Conservation (phyloP, 495 filamentous ascomycete species). For the Penicillium canariense region DNA sequence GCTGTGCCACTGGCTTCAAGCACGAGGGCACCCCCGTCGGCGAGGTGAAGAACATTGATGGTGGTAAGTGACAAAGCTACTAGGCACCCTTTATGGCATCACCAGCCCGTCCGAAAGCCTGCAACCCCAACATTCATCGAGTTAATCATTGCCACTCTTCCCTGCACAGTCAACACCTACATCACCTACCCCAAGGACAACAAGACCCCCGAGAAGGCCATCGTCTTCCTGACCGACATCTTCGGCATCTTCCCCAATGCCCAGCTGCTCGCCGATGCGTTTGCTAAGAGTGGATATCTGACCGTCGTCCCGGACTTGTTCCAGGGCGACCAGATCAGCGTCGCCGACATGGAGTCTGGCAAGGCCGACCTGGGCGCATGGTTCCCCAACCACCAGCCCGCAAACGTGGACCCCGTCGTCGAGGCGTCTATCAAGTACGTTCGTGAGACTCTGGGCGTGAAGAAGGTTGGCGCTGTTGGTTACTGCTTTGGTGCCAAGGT, state of each 20-base stretch:
- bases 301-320: slow-evolving; percentile 76
- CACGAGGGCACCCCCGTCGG: slow-evolving; percentile 44
- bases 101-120: background rate
- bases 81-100: slow-evolving; percentile 27
- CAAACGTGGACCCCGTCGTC: slow-evolving; percentile 63
- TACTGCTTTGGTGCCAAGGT: slow-evolving; percentile 51
- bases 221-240: slow-evolving; percentile 59
- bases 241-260: slow-evolving; percentile 73
- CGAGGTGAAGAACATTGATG: slow-evolving; percentile 40
- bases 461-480: slow-evolving; percentile 62
- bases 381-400: slow-evolving; percentile 55
- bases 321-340: slow-evolving; percentile 62
- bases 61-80: slow-evolving; percentile 26
- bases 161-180: slow-evolving; percentile 38
- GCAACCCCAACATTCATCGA: background rate
- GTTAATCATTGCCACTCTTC: background rate
- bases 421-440: slow-evolving; percentile 58
- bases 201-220: slow-evolving; percentile 42
- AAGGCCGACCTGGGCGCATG: slow-evolving; percentile 62
- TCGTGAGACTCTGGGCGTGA: slow-evolving; percentile 54
- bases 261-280: slow-evolving; percentile 81
- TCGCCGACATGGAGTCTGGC: slow-evolving; percentile 52
- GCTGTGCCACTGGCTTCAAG: slow-evolving; percentile 56
- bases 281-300: slow-evolving; percentile 77
- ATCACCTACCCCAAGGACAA: slow-evolving; percentile 40